Evolutionary conservation across 441 rosid genomes (phyloP), one percentile per base, ranked within the genome.

Genomic region (Corymbia citriodora): DNA sequence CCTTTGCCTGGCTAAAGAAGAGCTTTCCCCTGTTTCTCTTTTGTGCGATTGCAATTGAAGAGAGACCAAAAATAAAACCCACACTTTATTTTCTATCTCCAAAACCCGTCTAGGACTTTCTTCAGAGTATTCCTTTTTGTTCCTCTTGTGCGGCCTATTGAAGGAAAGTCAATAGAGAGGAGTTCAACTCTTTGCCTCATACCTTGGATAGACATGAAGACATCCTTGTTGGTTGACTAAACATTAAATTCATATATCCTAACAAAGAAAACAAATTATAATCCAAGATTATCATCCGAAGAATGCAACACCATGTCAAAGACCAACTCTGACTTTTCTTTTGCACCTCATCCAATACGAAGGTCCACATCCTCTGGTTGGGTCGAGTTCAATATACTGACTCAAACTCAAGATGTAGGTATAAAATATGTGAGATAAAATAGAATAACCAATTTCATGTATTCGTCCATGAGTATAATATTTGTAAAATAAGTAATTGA

Each of bases 141-240:
- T 55, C 61, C 61, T 55, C 27, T 3, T 55, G 0, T 55, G 61
- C 0, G 11, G 61, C 61, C 61, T 21, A 19, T 55, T 21, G 10
- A 55, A 55, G 61, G 23, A 57, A 27, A 0, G 29, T 1, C 63
- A 4, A 57, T 23, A 0, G 5, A 9, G 1, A 57, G 63, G 13
- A 57, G 5, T 57, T 57, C 61, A 57, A 57, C 61, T 57, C 0
- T 57, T 23, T 25, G 29, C 23, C 27, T 57, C 63, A 57, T 57
- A 1, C 13, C 63, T 57, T 57, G 63, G 29, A 23, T 1, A 57
- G 13, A 57, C 23, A 57, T 23, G 63, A 57, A 57, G 1, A 57
- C 21, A 57, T 27, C 12, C 27, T 57, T 57, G 63, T 57, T 1
- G 27, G 2, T 57, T 57, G 61, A 1, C 1, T 0, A 0, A 57